Evolutionary conservation across 805 yeast genomes (phyloP), one percentile per base, ranked within the genome.

Genomic region (Wickerhamiella sergipiensis): DNA sequence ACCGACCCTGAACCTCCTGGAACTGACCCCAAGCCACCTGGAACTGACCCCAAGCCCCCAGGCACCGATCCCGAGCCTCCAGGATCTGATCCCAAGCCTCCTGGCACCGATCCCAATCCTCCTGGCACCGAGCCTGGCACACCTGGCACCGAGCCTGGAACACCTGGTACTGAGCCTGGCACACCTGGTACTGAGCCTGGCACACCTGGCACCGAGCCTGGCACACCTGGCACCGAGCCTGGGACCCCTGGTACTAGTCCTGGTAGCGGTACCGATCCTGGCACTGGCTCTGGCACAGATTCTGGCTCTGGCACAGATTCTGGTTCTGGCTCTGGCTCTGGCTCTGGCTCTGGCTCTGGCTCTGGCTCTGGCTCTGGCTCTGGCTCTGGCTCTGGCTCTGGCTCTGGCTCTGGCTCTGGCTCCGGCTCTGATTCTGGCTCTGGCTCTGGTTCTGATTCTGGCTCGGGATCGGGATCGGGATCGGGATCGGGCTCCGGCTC

Each of bases 301-400:
- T 6, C 26, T 24, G 26, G 26, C 26, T 24, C 26, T 8, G 26
- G 26, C 26, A 6, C 26, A 6, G 8, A 24, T 24, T 8, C 26
- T 8, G 26, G 26, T 40, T 39, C 55, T 55, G 26, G 26, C 26
- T 24, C 26, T 24, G 26, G 26, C 26, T 24, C 26, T 24, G 8
- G 8, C 8, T 8, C 26, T 24, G 26, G 26, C 8, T 6, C 26
- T 24, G 33, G 15, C 15, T 9, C 33, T 12, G 15, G 15, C 33
- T 12, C 33, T 7, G 15, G 15, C 33, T 9, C 33, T 9, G 8
- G 8, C 8, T 8, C 26, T 24, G 26, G 8, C 8, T 6, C 26
- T 24, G 26, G 26, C 26, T 12, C 33, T 12, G 33, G 33, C 15
- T 29, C 33, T 29, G 33, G 12, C 15, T 24, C 26, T 24, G 8